These are phyloP conservation scores for Candida golubevii DNA, from an alignment of 805 yeast genomes.

Conservation along the genomic window DNA sequence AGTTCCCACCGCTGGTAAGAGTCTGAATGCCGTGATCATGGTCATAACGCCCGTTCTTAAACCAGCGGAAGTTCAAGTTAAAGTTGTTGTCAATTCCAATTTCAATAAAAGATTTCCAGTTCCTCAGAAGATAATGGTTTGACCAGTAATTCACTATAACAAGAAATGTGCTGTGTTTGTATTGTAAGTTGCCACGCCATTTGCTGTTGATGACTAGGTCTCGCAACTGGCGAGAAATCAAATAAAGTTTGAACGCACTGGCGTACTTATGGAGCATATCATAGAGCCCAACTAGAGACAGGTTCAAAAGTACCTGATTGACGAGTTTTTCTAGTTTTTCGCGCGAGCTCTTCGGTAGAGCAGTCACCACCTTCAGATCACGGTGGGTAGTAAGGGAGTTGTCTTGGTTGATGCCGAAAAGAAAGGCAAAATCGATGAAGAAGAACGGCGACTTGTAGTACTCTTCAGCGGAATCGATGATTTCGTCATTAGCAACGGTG, in stretches of 20 bases:
- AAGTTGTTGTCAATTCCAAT: slow-evolving; percentile 51
- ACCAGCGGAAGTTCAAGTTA: slow-evolving; percentile 57
- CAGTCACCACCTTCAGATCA: slow-evolving; percentile 24
- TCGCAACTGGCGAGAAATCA: slow-evolving; percentile 54
- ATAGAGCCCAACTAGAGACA: slow-evolving; percentile 50
- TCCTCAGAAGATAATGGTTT: slow-evolving; percentile 38
- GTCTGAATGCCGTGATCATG: slow-evolving; percentile 15
- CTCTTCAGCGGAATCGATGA: slow-evolving; percentile 47
- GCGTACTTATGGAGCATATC: slow-evolving; percentile 55
- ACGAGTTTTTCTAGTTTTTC: slow-evolving; percentile 50
- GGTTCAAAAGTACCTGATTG: slow-evolving; percentile 46
- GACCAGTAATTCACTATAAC: slow-evolving; percentile 64
- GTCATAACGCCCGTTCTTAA: slow-evolving; percentile 47
- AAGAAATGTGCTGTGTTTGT: slow-evolving; percentile 50
- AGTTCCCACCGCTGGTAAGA: not conserved
- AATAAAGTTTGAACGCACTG: slow-evolving; percentile 58
- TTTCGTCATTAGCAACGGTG: slow-evolving; percentile 61
- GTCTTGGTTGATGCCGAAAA: slow-evolving; percentile 46
- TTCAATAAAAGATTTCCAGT: slow-evolving; percentile 52
- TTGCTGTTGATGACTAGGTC: slow-evolving; percentile 40
- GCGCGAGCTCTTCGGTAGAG: slow-evolving; percentile 28
- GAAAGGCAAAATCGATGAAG: slow-evolving; percentile 70
- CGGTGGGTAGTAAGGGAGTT: slow-evolving; percentile 29
- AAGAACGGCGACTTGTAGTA: slow-evolving; percentile 57
- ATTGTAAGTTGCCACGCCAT: slow-evolving; percentile 61